phyloP scores from a whole-genome alignment of 2,329 filamentous ascomycete genomes.

The Ascomycota sp. region DNA sequence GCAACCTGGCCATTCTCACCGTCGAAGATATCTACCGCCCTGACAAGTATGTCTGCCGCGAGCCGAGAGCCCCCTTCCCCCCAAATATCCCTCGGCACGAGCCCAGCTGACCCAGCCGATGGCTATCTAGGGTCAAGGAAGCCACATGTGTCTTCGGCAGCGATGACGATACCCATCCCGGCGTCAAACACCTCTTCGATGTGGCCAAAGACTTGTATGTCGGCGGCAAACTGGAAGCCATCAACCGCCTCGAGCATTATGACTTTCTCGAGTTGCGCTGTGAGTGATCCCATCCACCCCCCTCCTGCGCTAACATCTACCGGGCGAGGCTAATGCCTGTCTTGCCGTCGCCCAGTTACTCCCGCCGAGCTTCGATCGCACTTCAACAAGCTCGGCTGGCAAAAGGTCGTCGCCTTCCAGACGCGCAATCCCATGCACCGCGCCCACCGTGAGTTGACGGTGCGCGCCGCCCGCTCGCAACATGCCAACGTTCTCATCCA shows the following conservation, averaged over 20 bases:
- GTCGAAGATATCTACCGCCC: slow-evolving; percentile 90
- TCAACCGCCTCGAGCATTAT: slow-evolving; percentile 93
- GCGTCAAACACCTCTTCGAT: slow-evolving; percentile 72
- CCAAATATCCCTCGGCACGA: not conserved
- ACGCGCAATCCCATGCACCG: slow-evolving; percentile 98
- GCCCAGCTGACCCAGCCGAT: not conserved
- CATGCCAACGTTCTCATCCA: slow-evolving; percentile 98
- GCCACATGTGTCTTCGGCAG: slow-evolving; percentile 88
- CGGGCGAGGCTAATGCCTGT: slow-evolving; percentile 3
- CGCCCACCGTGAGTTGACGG: slow-evolving; percentile 91
- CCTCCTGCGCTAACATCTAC: not conserved
- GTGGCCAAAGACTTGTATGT: slow-evolving; percentile 76
- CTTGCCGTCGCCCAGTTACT: slow-evolving; percentile 38
- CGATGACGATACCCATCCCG: slow-evolving; percentile 75
- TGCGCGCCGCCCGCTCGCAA: slow-evolving; percentile 83
- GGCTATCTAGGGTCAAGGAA: slow-evolving; percentile 48
- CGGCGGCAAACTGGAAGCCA: slow-evolving; percentile 86
- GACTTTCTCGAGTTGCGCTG: slow-evolving; percentile 94
- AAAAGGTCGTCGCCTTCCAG: slow-evolving; percentile 95
- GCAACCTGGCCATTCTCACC: slow-evolving; percentile 86
- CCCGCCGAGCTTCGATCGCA: slow-evolving; percentile 85
- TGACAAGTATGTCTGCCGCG: slow-evolving; percentile 55
- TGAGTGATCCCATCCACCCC: slow-evolving; percentile 23
- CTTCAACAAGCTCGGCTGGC: slow-evolving; percentile 99
- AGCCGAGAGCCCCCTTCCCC: not conserved